Evolutionary conservation across 306 rosid species (phyloP).

Genomic region (Argentina anserina): DNA sequence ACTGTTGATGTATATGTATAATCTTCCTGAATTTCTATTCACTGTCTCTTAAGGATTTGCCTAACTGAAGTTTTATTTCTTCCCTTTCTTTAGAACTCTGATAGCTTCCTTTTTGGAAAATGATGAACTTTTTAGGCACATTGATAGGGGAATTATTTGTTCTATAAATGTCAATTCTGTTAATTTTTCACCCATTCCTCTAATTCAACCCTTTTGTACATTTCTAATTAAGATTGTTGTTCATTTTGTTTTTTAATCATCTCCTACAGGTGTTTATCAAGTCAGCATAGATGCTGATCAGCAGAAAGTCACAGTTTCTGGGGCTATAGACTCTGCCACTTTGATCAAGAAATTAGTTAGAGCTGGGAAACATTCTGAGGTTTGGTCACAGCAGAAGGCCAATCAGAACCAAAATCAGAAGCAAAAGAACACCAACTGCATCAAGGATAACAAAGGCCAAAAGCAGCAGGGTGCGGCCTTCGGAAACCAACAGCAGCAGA

Average conservation of each 20-base stretch:
- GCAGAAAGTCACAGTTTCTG: conserved; percentile 79
- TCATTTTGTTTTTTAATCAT: background rate
- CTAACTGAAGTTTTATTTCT: background rate
- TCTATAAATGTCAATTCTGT: background rate
- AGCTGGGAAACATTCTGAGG: conserved; percentile 85
- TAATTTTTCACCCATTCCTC: background rate
- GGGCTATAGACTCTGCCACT: conserved; percentile 63
- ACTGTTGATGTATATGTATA: background rate
- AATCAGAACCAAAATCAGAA: conserved; percentile 49
- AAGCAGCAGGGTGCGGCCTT: conserved; percentile 45
- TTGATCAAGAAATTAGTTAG: conserved; percentile 68
- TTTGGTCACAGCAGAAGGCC: conserved; percentile 62
- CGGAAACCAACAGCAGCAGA: conserved; percentile 43
- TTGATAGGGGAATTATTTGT: background rate
- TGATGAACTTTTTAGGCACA: background rate
- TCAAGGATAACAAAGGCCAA: conserved; percentile 44
- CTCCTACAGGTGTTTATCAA: conserved; percentile 67
- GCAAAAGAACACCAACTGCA: conserved; percentile 50
- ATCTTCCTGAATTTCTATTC: background rate
- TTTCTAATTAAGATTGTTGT: background rate
- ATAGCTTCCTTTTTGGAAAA: background rate
- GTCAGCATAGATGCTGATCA: conserved; percentile 76
- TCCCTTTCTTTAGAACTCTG: background rate
- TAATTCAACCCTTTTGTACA: background rate
- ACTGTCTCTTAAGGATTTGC: background rate